These are phyloP conservation scores for Obba rivulosa DNA, from an alignment of 768 basidiomycete species.

Conservation along the genomic window DNA sequence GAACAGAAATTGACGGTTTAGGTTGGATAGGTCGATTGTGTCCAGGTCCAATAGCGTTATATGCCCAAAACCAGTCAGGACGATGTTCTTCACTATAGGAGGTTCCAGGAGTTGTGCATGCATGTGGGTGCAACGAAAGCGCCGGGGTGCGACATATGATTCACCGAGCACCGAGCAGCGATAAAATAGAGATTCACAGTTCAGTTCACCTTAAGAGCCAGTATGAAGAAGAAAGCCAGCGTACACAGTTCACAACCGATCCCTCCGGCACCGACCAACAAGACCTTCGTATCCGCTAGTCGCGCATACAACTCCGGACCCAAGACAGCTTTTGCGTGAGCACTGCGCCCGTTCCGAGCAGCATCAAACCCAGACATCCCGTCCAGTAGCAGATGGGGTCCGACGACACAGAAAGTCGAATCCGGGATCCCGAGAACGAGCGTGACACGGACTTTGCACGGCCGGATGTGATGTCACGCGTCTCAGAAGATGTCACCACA, in stretches of 20 bases:
- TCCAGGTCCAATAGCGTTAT: constrained; percentile 95
- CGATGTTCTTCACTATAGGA: constrained; percentile 84
- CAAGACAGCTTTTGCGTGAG: constrained; percentile 73
- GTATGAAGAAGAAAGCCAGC: constrained; percentile 21
- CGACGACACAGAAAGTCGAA: background rate
- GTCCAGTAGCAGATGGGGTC: background rate
- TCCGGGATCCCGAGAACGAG: background rate
- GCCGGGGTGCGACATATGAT: background rate
- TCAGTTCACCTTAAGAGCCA: background rate
- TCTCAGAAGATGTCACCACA: background rate
- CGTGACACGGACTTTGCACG: background rate
- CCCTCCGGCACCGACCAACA: constrained; percentile 93
- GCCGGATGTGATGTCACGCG: background rate
- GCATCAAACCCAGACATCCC: background rate
- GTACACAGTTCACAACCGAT: constrained; percentile 94
- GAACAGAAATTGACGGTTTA: constrained; percentile 96
- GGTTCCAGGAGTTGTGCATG: background rate
- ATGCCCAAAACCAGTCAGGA: constrained; percentile 86
- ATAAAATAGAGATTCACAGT: background rate
- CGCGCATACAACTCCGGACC: constrained; percentile 64
- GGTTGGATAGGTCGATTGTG: constrained; percentile 96
- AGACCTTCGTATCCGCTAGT: constrained; percentile 60
- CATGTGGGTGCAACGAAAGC: background rate
- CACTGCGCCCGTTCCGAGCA: constrained; percentile 30
- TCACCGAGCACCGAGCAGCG: background rate